Conservation (phyloP, 768 basidiomycete genomes). For the Chlorophyllum brunneum region DNA sequence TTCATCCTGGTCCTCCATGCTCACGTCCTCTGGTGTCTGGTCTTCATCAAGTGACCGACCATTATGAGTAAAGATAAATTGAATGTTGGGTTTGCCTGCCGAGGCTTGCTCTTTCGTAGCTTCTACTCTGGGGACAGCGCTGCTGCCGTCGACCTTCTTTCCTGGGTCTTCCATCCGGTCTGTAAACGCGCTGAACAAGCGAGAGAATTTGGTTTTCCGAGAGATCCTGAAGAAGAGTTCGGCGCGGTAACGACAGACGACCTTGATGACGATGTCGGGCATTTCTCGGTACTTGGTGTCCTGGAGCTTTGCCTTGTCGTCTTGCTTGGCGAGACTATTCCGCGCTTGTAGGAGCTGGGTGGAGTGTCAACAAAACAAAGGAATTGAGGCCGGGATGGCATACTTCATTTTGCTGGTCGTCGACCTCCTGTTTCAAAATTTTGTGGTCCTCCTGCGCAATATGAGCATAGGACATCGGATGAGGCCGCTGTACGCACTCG, state of each 20-base stretch:
- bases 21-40: conserved; percentile 81
- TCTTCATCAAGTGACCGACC: conserved; percentile 78
- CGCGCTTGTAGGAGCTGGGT: conserved; percentile 75
- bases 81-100: conserved; percentile 50
- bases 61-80: conserved; percentile 84
- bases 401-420: conserved; percentile 85
- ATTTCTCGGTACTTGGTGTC: conserved; percentile 80
- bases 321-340: conserved; percentile 74
- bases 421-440: conserved; percentile 73
- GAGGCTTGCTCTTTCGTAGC: conserved; percentile 50
- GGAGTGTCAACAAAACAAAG: conserved; percentile 11
- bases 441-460: conserved; percentile 76
- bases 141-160: conserved; percentile 37
- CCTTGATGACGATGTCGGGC: conserved; percentile 89
- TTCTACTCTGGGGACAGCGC: conserved; percentile 35
- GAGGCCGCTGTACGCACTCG: conserved; percentile 48
- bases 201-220: conserved; percentile 81
- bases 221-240: conserved; percentile 93
- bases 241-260: conserved; percentile 83
- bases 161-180: conserved; percentile 74
- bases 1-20: conserved; percentile 86
- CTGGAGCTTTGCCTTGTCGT: conserved; percentile 73
- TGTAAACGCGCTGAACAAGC: conserved; percentile 85
- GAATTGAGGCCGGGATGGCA: conserved; percentile 7
- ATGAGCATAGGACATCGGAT: conserved; percentile 11